Conservation (phyloP, 352 stramenopile genomes). For the Globisporangium acanthophoron region DNA sequence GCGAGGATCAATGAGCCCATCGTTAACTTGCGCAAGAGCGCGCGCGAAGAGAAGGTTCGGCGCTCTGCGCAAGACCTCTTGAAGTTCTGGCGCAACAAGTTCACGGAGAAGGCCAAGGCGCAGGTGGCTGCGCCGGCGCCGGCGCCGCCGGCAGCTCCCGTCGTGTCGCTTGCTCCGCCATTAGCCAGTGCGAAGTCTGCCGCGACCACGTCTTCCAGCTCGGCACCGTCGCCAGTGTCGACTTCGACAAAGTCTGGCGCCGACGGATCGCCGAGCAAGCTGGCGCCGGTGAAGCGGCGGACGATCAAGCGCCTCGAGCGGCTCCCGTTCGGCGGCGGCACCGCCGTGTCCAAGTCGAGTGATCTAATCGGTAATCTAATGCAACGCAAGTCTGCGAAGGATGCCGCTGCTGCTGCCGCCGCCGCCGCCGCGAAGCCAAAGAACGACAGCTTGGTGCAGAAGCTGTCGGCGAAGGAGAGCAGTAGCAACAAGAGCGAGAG, state of each 20-base stretch:
- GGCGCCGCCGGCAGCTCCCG: slow-evolving; percentile 2
- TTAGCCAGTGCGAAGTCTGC: not conserved
- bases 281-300: slow-evolving; percentile 54
- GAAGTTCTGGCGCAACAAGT: slow-evolving; percentile 80
- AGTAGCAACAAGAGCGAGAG: slow-evolving; percentile 8
- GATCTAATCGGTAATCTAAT: slow-evolving; percentile 81
- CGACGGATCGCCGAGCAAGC: slow-evolving; percentile 18
- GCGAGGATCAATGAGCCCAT: slow-evolving; percentile 86
- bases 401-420: slow-evolving; percentile 25
- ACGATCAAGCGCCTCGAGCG: slow-evolving; percentile 77
- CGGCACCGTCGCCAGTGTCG: not conserved
- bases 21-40: slow-evolving; percentile 78
- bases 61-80: slow-evolving; percentile 76
- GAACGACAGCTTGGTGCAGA: slow-evolving; percentile 22
- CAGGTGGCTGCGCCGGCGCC: slow-evolving; percentile 12
- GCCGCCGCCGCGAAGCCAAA: slow-evolving; percentile 23
- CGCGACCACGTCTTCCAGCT: not conserved
- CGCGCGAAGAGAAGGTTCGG: slow-evolving; percentile 73
- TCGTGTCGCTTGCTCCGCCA: not conserved
- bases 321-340: slow-evolving; percentile 52
- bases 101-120: slow-evolving; percentile 80
- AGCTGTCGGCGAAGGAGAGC: slow-evolving; percentile 11
- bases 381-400: slow-evolving; percentile 77
- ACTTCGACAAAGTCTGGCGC: not conserved
- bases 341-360: slow-evolving; percentile 59